Base-by-base conservation (phyloP, 1,284 basidiomycete species). In the Dichomitus squalens region DNA sequence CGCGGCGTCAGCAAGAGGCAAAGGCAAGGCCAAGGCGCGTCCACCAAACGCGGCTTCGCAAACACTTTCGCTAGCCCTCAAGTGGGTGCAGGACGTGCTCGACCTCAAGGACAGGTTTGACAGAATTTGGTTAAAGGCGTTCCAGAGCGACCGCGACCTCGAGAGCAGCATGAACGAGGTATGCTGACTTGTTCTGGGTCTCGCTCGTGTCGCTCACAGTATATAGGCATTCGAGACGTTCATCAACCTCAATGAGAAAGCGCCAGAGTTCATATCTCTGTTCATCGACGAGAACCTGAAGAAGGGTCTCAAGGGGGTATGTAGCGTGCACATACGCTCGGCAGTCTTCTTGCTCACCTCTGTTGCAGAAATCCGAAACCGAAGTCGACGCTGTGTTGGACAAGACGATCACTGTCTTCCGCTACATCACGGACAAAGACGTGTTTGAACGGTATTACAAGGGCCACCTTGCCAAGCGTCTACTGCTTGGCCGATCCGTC, bases 401-500 rank as follows among this genome's bases (percentile, higher is more conserved):
- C 69, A 97, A 96, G 76, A 97, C 96, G 0, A 96, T 98, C 70
- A 92, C 88, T 2, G 84, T 99, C 25, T 99, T 99, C 85, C 86
- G 97, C 55, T 99, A 90, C 76, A 81, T 99, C 59, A 83, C 88
- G 8, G 96, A 99, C 74, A 99, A 98, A 76, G 97, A 99, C 71
- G 86, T 96, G 21, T 99, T 99, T 70, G 97, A 99, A 75, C 85
- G 93, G 23, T 99, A 99, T 75, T 99, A 99, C 79, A 99, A 99
- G 76, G 84, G 83, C 21, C 97, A 99, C 71, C 86, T 99, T 18
- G 93, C 96, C 9, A 95, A 96, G 70, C 92, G 97, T 39, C 78
- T 99, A 8, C 82, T 99, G 29, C 84, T 87, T 41, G 87, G 86
- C 11, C 87, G 95, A 18, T 96, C 93, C 29, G 89, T 96, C 2